These are phyloP conservation scores for Acorus gramineus DNA, from an alignment of 106 monocot species.

Conservation along the genomic window DNA sequence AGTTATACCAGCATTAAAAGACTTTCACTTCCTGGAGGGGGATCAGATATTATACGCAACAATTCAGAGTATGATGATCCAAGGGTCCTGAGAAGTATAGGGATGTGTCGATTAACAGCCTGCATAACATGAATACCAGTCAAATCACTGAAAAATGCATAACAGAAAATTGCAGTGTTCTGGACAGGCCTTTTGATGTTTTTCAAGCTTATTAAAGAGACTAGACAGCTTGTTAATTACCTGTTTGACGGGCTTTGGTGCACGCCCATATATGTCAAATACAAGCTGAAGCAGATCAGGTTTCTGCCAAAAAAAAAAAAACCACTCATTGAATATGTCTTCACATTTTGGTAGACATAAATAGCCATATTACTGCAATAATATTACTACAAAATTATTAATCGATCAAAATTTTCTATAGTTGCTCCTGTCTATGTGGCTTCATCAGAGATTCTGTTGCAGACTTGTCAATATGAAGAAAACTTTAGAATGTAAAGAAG, in stretches of 20 bases:
- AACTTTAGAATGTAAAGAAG: too few species aligned
- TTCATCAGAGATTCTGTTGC: too few species aligned
- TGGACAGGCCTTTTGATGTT: too few species aligned
- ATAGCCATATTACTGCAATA: too few species aligned
- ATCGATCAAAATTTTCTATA: too few species aligned
- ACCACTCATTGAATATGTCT: too few species aligned
- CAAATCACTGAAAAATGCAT: too few species aligned
- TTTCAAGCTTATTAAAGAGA: too few species aligned
- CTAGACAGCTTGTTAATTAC: slow-evolving; percentile 17
- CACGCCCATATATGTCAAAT: slow-evolving; percentile 84
- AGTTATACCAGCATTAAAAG: slow-evolving; percentile 63
- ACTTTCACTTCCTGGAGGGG: slow-evolving; percentile 80
- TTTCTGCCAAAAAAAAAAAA: slow-evolving; percentile 42
- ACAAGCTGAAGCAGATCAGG: slow-evolving; percentile 62
- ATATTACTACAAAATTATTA: too few species aligned
- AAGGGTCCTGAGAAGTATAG: slow-evolving; percentile 57
- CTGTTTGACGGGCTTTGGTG: slow-evolving; percentile 84
- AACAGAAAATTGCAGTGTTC: background rate
- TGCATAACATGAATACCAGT: slow-evolving; percentile 19
- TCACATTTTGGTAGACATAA: too few species aligned
- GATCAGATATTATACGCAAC: slow-evolving; percentile 61
- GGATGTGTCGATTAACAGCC: slow-evolving; percentile 73
- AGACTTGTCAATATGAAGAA: too few species aligned
- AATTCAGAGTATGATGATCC: slow-evolving; percentile 58
- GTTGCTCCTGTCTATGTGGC: too few species aligned